Percentiles rank a stretch among this genome's conserved stretches.
These are phyloP conservation scores for Colletotrichum sp. DNA, from an alignment of 2,329 filamentous ascomycete species.

Conservation along the genomic window DNA sequence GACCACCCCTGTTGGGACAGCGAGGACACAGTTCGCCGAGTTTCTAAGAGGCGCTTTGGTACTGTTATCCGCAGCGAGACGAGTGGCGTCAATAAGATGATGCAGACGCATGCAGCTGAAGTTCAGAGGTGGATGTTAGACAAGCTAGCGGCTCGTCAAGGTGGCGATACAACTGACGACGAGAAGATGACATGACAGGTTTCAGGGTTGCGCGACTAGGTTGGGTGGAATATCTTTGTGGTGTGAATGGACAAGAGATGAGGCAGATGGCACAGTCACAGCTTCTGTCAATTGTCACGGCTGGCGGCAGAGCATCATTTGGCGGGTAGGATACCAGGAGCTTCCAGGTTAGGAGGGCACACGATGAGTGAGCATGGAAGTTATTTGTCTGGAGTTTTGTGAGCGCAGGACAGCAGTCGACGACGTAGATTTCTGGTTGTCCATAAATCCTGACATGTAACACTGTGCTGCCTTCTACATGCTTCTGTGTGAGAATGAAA, in stretches of 20 bases:
- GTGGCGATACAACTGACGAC: conserved; percentile 55
- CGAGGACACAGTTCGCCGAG: conserved; percentile 62
- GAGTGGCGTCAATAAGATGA: conserved; percentile 59
- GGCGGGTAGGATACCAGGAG: neutral
- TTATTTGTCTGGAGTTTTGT: neutral
- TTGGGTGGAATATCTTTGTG: neutral
- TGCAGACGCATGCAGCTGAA: conserved; percentile 57
- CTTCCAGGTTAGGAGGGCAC: neutral
- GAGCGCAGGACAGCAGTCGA: neutral
- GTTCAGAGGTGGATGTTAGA: conserved; percentile 56
- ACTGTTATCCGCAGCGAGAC: conserved; percentile 57
- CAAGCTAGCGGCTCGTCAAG: conserved; percentile 35
- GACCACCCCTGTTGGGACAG: conserved; percentile 79
- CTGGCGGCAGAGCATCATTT: neutral
- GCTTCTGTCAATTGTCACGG: neutral
- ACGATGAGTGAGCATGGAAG: neutral
- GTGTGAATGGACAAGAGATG: neutral
- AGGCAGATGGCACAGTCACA: neutral
- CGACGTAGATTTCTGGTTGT: neutral
- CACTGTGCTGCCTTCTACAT: neutral
- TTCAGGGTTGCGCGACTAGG: neutral
- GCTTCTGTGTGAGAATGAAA: neutral
- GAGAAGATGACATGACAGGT: conserved; percentile 37
- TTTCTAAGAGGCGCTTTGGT: conserved; percentile 65
- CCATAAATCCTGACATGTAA: neutral